A percentile compares a stretch with the other conserved stretches of the same genome.
phyloP scores from a whole-genome alignment of 768 basidiomycete species.

The Clavulina sp. region DNA sequence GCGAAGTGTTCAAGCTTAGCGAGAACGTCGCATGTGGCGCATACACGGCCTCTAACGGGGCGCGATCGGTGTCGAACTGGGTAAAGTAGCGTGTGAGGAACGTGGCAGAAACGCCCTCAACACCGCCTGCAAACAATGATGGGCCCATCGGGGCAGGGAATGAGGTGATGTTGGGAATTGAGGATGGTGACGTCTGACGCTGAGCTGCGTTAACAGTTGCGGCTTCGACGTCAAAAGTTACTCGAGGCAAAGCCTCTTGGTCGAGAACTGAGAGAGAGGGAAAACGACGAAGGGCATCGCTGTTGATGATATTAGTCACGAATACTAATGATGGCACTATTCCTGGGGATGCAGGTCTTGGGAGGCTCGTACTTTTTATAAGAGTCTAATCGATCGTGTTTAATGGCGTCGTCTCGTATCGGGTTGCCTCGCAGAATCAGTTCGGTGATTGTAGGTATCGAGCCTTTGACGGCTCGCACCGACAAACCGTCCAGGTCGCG shows the following conservation, averaged over 20 bases:
- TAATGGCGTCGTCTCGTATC: slow-evolving; percentile 40
- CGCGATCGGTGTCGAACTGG: slow-evolving; percentile 61
- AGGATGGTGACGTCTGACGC: slow-evolving; percentile 26
- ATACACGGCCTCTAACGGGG: slow-evolving; percentile 52
- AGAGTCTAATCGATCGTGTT: slow-evolving; percentile 36
- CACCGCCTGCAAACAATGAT: slow-evolving; percentile 29
- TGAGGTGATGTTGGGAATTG: no score
- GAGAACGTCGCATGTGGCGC: slow-evolving; percentile 82
- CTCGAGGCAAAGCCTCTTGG: slow-evolving; percentile 55
- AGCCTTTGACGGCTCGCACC: slow-evolving; percentile 40
- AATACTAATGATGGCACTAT: no score
- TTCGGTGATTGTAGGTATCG: slow-evolving; percentile 28
- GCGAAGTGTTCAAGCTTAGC: slow-evolving; percentile 65
- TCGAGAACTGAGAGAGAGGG: slow-evolving; percentile 71
- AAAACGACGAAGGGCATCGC: slow-evolving; percentile 38
- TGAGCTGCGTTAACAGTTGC: slow-evolving; percentile 18
- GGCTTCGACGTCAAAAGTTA: slow-evolving; percentile 54
- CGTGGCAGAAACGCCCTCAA: slow-evolving; percentile 45
- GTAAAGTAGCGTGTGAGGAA: slow-evolving; percentile 78
- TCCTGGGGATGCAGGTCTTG: not conserved
- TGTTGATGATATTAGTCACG: no score
- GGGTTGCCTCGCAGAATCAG: slow-evolving; percentile 64
- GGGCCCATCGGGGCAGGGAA: slow-evolving; percentile 58
- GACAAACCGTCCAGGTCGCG: slow-evolving; percentile 51
- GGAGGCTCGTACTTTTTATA: slow-evolving; percentile 44